Evolutionary conservation across 306 rosid genomes (phyloP).

Genomic region (Begonia loranthoides): DNA sequence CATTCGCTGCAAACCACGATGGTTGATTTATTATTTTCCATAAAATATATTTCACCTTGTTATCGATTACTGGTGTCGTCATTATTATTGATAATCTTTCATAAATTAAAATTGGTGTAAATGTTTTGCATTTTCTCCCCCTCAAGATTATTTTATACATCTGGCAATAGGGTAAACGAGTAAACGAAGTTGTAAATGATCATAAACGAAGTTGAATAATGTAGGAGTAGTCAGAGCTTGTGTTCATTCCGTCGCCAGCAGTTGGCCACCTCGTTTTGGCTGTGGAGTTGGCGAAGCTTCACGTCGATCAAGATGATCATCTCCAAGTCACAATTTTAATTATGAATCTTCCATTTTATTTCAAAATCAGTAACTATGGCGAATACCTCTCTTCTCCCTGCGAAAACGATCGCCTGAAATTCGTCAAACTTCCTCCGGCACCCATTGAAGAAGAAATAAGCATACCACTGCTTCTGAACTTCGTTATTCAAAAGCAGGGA

Average conservation of each 20-base stretch:
- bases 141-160: no score
- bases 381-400: background rate
- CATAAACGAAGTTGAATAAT: no score
- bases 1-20: no score
- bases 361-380: background rate
- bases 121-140: no score
- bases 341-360: constrained; percentile 1
- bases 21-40: no score
- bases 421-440: constrained; percentile 5
- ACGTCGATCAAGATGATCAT: constrained; percentile 4
- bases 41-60: no score
- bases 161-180: no score
- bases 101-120: no score
- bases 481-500: constrained; percentile 2
- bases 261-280: constrained; percentile 10
- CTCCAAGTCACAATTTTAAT: constrained; percentile 8
- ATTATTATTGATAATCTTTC: no score
- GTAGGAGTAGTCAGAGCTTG: no score
- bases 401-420: background rate
- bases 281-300: constrained; percentile 15
- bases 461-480: background rate
- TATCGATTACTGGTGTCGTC: no score
- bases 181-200: no score
- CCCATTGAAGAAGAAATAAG: background rate
- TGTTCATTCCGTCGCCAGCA: constrained; percentile 4